Evolutionary conservation across 257 asterid species (phyloP).

Genomic region (Solanum lycopersicoides): DNA sequence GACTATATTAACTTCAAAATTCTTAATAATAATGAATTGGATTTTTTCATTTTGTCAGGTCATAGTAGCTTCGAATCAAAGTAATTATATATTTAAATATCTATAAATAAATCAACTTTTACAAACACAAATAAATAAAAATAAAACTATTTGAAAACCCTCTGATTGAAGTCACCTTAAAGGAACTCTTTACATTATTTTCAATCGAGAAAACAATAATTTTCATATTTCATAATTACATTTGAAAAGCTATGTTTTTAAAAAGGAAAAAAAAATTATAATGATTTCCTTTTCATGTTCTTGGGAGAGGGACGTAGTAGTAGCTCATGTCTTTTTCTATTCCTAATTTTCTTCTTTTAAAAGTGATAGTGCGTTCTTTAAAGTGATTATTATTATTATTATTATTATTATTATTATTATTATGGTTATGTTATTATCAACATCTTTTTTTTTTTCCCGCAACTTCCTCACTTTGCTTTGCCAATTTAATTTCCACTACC

Average conservation of each 20-base stretch:
- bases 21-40: neutral
- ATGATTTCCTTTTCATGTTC: neutral
- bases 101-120: neutral
- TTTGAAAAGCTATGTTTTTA: neutral
- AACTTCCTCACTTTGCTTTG: neutral
- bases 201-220: neutral
- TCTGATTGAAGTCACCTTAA: neutral
- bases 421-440: neutral
- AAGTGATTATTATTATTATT: neutral
- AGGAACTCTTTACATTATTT: neutral
- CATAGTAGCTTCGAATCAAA: neutral
- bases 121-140: neutral
- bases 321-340: neutral
- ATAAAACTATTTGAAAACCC: neutral
- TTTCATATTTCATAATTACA: neutral
- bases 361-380: neutral
- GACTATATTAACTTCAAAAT: neutral
- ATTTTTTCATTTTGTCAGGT: neutral
- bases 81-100: neutral
- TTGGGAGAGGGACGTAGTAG: neutral
- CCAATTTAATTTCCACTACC: constrained; percentile 1
- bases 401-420: neutral
- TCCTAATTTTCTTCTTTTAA: neutral
- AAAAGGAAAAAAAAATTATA: neutral
- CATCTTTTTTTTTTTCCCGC: neutral